phyloP scores from a whole-genome alignment of 2,329 filamentous ascomycete genomes.

The Arthrinium phaeospermum region DNA sequence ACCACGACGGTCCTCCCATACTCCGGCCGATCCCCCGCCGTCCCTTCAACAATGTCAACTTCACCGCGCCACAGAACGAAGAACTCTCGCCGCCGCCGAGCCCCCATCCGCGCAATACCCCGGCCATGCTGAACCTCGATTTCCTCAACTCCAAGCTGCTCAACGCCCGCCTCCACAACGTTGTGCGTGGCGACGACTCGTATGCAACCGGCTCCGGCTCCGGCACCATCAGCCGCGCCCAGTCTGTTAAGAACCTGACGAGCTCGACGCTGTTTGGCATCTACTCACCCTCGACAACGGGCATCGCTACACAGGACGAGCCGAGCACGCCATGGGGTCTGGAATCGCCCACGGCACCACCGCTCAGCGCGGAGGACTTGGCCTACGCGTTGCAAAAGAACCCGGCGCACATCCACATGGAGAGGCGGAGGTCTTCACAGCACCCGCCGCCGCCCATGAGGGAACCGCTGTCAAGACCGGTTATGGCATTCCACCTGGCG shows the following conservation, averaged over 20 bases:
- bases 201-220: conserved; percentile 39
- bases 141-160: conserved; percentile 42
- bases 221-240: conserved; percentile 66
- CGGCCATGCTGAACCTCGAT: conserved; percentile 48
- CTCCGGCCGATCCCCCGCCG: conserved; percentile 75
- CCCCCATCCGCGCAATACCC: conserved; percentile 51
- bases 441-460: conserved; percentile 30
- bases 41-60: conserved; percentile 69
- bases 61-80: conserved; percentile 51
- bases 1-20: conserved; percentile 57
- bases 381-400: conserved; percentile 33
- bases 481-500: conserved; percentile 54
- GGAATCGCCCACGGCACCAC: conserved; percentile 64
- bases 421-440: conserved; percentile 40
- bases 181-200: conserved; percentile 22
- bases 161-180: conserved; percentile 32
- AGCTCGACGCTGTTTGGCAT: conserved; percentile 91
- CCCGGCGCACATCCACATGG: conserved; percentile 9
- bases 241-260: conserved; percentile 85
- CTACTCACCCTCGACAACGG: conserved; percentile 72
- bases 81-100: conserved; percentile 37
- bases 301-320: conserved; percentile 43
- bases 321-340: conserved; percentile 79
- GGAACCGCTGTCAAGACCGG: conserved; percentile 34
- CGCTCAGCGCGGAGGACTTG: conserved; percentile 43